phyloP scores from a whole-genome alignment of 2,329 filamentous ascomycete genomes.

The Aschersonia sp. region DNA sequence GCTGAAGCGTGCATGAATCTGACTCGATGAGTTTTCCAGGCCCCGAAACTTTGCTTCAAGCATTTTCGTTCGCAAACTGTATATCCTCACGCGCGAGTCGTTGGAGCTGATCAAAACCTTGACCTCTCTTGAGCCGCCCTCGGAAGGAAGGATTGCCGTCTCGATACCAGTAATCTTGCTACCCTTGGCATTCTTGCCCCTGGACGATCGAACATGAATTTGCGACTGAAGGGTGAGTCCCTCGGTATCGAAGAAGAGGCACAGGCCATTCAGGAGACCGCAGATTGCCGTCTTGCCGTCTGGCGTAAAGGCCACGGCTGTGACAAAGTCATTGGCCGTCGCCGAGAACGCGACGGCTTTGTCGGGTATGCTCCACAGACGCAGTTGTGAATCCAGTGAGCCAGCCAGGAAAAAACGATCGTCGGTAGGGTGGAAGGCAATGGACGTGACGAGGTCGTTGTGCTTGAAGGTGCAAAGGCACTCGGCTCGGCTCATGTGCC shows the following conservation, averaged over 20 bases:
- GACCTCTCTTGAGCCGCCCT: slow-evolving; percentile 42
- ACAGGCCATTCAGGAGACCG: slow-evolving; percentile 71
- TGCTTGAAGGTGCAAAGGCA: slow-evolving; percentile 91
- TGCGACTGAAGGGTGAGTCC: slow-evolving; percentile 72
- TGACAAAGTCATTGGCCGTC: slow-evolving; percentile 74
- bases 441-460: slow-evolving; percentile 86
- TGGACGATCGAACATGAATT: slow-evolving; percentile 82
- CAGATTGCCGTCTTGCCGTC: slow-evolving; percentile 85
- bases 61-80: slow-evolving; percentile 72
- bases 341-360: slow-evolving; percentile 78
- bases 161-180: slow-evolving; percentile 96
- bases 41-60: slow-evolving; percentile 85
- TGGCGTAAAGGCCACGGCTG: slow-evolving; percentile 83
- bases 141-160: slow-evolving; percentile 43
- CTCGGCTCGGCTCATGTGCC: slow-evolving; percentile 76
- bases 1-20: slow-evolving; percentile 80
- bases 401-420: slow-evolving; percentile 95
- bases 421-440: slow-evolving; percentile 86
- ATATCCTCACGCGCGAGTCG: slow-evolving; percentile 80
- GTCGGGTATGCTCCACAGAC: slow-evolving; percentile 94
- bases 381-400: slow-evolving; percentile 73
- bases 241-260: slow-evolving; percentile 86
- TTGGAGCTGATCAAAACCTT: slow-evolving; percentile 89
- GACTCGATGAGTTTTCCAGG: slow-evolving; percentile 77
- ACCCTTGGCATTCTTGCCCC: slow-evolving; percentile 86